A percentile compares a stretch with the other conserved stretches of the same genome.
Evolutionary conservation across 768 basidiomycete genomes (phyloP).

Genomic region (Amylocystis lapponica): DNA sequence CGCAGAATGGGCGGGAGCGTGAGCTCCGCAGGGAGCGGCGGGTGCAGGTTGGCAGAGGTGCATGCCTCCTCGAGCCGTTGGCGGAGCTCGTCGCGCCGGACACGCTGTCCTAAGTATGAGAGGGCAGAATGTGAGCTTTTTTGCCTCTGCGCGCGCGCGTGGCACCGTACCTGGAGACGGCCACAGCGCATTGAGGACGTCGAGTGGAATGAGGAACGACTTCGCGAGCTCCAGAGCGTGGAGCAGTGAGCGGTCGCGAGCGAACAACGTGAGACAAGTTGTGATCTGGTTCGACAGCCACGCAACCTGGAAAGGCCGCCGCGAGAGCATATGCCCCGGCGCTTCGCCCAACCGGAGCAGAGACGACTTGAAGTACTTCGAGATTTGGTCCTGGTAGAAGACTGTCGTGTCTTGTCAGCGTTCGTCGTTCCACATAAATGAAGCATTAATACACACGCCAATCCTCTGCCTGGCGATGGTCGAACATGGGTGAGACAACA

Average conservation of each 20-base stretch:
- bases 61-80: conserved; percentile 21
- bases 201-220: conserved; percentile 54
- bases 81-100: conserved; percentile 19
- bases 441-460: conserved; percentile 54
- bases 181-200: conserved; percentile 68
- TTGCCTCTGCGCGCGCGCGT: neutral
- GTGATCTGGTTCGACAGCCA: conserved; percentile 38
- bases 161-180: conserved; percentile 42
- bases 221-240: conserved; percentile 65
- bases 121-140: neutral
- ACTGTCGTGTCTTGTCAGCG: conserved; percentile 35
- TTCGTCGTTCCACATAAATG: neutral
- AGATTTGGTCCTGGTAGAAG: conserved; percentile 60
- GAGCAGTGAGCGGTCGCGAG: conserved; percentile 49
- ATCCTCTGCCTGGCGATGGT: conserved; percentile 66
- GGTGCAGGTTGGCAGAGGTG: conserved; percentile 13
- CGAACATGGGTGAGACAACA: conserved; percentile 49
- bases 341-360: conserved; percentile 46
- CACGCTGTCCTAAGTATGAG: conserved; percentile 14
- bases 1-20: conserved; percentile 17
- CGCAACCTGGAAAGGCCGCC: conserved; percentile 63
- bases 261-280: conserved; percentile 57
- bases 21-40: conserved; percentile 16
- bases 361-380: conserved; percentile 52
- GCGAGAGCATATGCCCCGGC: conserved; percentile 51